Base-by-base conservation (phyloP, 805 yeast genomes). In the Spathaspora boniae region DNA sequence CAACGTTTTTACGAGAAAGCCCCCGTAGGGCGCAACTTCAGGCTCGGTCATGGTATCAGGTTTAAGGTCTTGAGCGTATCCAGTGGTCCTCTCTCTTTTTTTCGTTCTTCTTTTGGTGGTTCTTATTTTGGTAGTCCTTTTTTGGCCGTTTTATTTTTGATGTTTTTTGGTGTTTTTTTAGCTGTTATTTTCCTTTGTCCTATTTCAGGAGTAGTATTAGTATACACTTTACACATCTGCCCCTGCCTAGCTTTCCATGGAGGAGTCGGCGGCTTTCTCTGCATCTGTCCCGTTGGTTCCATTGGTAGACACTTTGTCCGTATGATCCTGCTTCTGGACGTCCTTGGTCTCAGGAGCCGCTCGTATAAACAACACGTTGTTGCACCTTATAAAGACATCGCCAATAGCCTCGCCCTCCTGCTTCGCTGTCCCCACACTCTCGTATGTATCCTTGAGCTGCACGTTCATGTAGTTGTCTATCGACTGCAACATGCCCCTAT, bases 381-480 rank as follows among this genome's bases (percentile, higher is more conserved):
- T 89, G 58, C 98, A 89, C 53, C 98, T 70, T 38, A 89, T 81
- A 52, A 91, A 83, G 16, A 91, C 66, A 47, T 89, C 96, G 16
- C 86, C 88, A 6, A 84, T 70, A 16, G 43, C 38, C 34, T 56
- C 66, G 29, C 54, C 59, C 9, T 39, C 39, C 16, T 33, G 43
- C 8, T 26, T 11, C 7, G 9, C 29, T 8, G 7, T 7, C 5
- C 60, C 56, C 5, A 80, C 76, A 23, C 68, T 60, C 50, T 75
- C 81, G 19, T 45, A 41, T 2, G 77, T 69, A 23, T 80, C 74
- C 23, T 75, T 81, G 26, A 89, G 60, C 52, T 85, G 88, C 22
- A 93, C 45, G 50, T 93, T 93, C 91, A 93, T 91, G 62, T 93
- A 93, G 49, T 86, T 85, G 55, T 93, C 98, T 16, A 86, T 82